Evolutionary conservation across 768 basidiomycete genomes (phyloP).

Genomic region (Leucogyrophana mollusca): DNA sequence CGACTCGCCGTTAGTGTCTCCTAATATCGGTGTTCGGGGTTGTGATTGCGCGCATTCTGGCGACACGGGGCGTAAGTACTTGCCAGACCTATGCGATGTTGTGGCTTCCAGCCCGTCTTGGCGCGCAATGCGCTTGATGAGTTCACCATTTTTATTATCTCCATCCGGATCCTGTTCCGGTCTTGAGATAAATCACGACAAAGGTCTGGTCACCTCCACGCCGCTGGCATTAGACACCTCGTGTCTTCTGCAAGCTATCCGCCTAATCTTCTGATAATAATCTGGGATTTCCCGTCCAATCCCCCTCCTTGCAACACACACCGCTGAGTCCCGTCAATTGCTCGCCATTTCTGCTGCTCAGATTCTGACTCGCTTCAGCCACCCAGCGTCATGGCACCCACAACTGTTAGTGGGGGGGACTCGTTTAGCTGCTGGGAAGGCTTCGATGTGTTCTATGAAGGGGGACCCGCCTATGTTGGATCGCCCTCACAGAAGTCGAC

Average conservation of each 20-base stretch:
- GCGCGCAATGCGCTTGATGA: too few relatives aligned
- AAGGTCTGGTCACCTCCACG: slow-evolving; percentile 13
- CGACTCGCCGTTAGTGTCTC: too few relatives aligned
- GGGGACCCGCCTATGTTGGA: background rate
- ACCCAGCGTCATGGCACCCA: slow-evolving; percentile 26
- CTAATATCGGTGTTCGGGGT: too few relatives aligned
- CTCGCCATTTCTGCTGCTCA: slow-evolving; percentile 7
- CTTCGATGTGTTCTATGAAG: slow-evolving; percentile 24
- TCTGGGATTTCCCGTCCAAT: slow-evolving; percentile 25
- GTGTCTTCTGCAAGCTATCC: slow-evolving; percentile 27
- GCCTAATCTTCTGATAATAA: slow-evolving; percentile 30
- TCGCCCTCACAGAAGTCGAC: slow-evolving; percentile 17
- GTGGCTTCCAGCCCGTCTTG: too few relatives aligned
- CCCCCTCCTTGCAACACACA: slow-evolving; percentile 8
- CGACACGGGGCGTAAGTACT: too few relatives aligned
- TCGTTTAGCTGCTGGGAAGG: slow-evolving; percentile 34
- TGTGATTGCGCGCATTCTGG: too few relatives aligned
- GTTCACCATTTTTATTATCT: too few relatives aligned
- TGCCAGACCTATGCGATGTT: too few relatives aligned
- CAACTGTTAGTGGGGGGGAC: slow-evolving; percentile 21
- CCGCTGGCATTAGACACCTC: slow-evolving; percentile 32
- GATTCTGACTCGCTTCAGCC: slow-evolving; percentile 12
- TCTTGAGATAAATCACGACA: slow-evolving; percentile 20
- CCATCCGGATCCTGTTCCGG: too few relatives aligned
- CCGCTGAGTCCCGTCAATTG: slow-evolving; percentile 14